phyloP scores from a whole-genome alignment of 768 basidiomycete species.

The Guyanaporus albipodus region DNA sequence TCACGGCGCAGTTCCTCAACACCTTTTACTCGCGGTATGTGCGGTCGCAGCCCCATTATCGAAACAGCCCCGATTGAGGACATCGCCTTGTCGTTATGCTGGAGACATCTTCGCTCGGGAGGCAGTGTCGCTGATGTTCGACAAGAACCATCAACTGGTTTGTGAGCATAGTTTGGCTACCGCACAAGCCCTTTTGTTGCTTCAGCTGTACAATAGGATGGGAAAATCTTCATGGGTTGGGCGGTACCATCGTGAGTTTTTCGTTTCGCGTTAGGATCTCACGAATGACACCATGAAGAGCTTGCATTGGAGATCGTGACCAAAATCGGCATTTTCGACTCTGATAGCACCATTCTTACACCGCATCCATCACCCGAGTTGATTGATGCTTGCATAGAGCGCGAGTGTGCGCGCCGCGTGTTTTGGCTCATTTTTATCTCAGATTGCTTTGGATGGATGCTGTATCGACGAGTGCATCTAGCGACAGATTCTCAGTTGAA shows the following conservation, averaged over 20 bases:
- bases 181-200: conserved; percentile 70
- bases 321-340: conserved; percentile 59
- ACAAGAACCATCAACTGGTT: conserved; percentile 55
- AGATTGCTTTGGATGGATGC: conserved; percentile 43
- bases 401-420: conserved; percentile 74
- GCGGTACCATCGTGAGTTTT: conserved; percentile 30
- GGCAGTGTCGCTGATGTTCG: conserved; percentile 67
- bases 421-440: conserved; percentile 76
- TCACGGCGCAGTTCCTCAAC: conserved; percentile 61
- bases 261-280: neutral
- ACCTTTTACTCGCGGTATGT: conserved; percentile 71
- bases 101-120: conserved; percentile 53
- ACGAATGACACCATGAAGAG: conserved; percentile 41
- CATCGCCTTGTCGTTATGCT: conserved; percentile 50
- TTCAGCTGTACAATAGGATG: conserved; percentile 62
- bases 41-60: conserved; percentile 77
- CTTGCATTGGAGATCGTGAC: conserved; percentile 61
- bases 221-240: conserved; percentile 34
- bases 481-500: conserved; percentile 44
- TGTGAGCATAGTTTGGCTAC: conserved; percentile 64
- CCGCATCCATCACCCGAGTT: conserved; percentile 56
- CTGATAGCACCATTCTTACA: conserved; percentile 57
- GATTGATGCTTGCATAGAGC: conserved; percentile 60
- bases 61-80: conserved; percentile 58
- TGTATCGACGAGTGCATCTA: conserved; percentile 34